Evolutionary conservation across 345 rosid genomes (phyloP).

Genomic region (Citrus hindsii): DNA sequence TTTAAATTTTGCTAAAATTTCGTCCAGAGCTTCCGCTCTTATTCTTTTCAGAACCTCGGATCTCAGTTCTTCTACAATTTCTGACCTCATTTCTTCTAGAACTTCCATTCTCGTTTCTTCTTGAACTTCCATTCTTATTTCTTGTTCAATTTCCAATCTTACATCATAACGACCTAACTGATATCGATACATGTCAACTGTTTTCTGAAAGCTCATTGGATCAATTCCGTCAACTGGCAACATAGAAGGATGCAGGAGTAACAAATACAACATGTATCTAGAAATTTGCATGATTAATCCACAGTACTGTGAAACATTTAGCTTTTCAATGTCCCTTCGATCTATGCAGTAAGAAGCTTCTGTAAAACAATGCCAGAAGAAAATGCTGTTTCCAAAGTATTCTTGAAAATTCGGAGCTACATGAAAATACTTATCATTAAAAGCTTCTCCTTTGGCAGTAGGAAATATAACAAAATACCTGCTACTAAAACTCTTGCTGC

Average conservation of each 20-base stretch:
- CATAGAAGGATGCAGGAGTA: conserved; percentile 3
- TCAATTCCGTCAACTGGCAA: neutral
- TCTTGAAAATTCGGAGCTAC: neutral
- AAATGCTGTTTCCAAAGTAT: conserved; percentile 1
- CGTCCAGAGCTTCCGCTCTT: too few species aligned
- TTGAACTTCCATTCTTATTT: neutral
- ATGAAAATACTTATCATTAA: neutral
- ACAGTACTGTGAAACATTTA: neutral
- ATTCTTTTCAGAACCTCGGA: too few species aligned
- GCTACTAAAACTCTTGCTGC: too few species aligned
- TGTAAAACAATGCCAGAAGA: conserved; percentile 16
- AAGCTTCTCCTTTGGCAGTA: too few species aligned
- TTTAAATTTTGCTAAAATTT: too few species aligned
- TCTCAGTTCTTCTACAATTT: neutral
- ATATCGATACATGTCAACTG: neutral
- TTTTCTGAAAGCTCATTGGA: neutral
- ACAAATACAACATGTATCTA: conserved; percentile 11
- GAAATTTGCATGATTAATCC: neutral
- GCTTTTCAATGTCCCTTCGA: neutral
- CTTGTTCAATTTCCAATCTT: neutral
- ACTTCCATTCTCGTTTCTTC: neutral
- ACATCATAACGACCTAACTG: neutral
- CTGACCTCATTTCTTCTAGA: neutral
- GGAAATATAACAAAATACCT: too few species aligned
- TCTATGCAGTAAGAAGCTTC: neutral